Evolutionary conservation across 768 basidiomycete genomes (phyloP), one percentile per base, ranked within the genome.

Genomic region (Psilocybe cubensis): DNA sequence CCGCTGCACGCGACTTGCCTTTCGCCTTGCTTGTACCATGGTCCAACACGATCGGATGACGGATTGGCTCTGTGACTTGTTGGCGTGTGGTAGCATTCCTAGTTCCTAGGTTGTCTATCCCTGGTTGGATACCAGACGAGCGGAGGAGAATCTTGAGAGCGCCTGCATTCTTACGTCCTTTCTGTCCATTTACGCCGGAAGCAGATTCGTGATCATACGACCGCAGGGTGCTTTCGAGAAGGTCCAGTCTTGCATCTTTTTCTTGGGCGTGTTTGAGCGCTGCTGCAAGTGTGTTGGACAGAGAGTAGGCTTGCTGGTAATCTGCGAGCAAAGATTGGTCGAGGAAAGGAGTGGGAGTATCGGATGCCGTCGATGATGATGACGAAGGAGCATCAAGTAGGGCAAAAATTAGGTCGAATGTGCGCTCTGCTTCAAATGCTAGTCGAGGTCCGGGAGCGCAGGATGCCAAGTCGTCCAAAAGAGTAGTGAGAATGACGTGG

Each of bases 311-410:
- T 40, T 85, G 77, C 57, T 91, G 86, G 69, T 92, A 91, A 65
- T 93, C 91, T 5, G 79, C 80, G 10, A 93, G 70, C 21, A 93
- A 77, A 10, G 89, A 67, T 24, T 80, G 83, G 64, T 91, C 83
- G 58, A 91, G 79, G 72, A 91, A 92, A 3, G 85, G 83, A 14
- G 76, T 82, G 1, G 66, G 64, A 28, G 68, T 62, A 14, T 53
- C n/a, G 6, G 55, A 52, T 17, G 41, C n/a, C 47, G 65, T 50
- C 33, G 68, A 68, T 5, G 70, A 62, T 1, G 76, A 75, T 7
- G 77, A 68, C 1, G 72, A 62, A 9, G 77, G 74, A 9, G 83
- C 60, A 10, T 84, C 81, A 24, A 88, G 74, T 12, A 92, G 73
- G 0, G 81, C 76, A 60, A 87, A 87, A 25, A 92, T 56, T 56